Base-by-base conservation (phyloP, 2,329 filamentous ascomycete genomes). In the Penicillium sp. region DNA sequence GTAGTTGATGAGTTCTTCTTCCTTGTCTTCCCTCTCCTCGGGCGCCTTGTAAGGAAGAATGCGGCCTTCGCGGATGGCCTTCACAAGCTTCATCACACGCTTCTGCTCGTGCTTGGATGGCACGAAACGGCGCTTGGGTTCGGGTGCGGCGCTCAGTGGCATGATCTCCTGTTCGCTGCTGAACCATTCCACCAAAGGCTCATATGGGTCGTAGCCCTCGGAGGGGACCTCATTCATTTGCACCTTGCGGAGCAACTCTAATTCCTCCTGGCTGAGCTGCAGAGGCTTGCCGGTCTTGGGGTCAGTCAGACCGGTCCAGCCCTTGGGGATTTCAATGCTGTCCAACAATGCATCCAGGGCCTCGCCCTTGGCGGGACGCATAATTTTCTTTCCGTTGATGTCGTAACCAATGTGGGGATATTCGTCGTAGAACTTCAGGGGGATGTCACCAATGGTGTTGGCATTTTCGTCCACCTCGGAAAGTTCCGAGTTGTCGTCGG, bases 331-430 rank as follows among this genome's bases (percentile, higher is more conserved):
- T 71, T 99, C 94, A 69, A 99, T 99, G 76, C 90, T 97, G 69
- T 99, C 93, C 10, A 99, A 82, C 43, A 99, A 82, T 13, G 92
- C 91, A 80, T 99, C 94, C 33, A 99, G 80, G 37, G 94, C 94
- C 73, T 96, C 89, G 52, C 93, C 93, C 66, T 92, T 93, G 4
- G 95, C 94, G 7, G 94, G 94, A 52, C 94, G 89, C 87, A 96
- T 90, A 63, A 99, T 96, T 76, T 90, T 95, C 84, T 95, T 97
- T 75, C 94, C 94, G 75, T 99, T 96, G 79, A 99, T 97, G 69
- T 97, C 91, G 78, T 99, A 99, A 59, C 94, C 94, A 72, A 99
- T 97, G 74, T 99, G 94, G 50, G 94, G 94, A 73, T 97, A 99
- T 37, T 91, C 89, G 74, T 99, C 94, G 80, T 99, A 99, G 78